phyloP scores from a whole-genome alignment of 192 early-diverging fungal species.

The Coemansia sp. region DNA sequence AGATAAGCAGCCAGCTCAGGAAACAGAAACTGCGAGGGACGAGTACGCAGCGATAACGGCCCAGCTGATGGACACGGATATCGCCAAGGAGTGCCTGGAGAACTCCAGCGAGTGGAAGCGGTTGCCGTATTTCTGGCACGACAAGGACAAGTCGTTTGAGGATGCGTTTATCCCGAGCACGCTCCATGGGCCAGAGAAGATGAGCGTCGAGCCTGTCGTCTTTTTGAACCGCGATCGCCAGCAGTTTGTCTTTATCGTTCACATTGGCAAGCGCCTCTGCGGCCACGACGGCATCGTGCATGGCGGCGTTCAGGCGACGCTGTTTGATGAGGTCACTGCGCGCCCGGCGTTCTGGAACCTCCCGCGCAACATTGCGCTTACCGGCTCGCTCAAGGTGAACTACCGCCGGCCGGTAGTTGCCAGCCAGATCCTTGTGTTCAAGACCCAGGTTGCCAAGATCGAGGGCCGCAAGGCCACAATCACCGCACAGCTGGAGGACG shows the following conservation, averaged over 20 bases:
- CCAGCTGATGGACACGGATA: slow-evolving; percentile 22
- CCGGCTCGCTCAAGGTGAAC: slow-evolving; percentile 74
- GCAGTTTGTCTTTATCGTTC: slow-evolving; percentile 56
- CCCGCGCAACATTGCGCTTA: slow-evolving; percentile 70
- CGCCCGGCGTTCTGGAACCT: slow-evolving; percentile 60
- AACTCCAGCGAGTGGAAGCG: slow-evolving; percentile 51
- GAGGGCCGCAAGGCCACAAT: slow-evolving; percentile 73
- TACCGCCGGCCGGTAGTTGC: slow-evolving; percentile 68
- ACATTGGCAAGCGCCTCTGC: slow-evolving; percentile 69
- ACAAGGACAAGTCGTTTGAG: background rate
- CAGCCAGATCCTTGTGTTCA: slow-evolving; percentile 59
- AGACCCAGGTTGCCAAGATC: slow-evolving; percentile 54
- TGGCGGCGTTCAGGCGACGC: slow-evolving; percentile 72
- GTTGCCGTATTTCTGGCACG: slow-evolving; percentile 45
- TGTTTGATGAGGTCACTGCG: slow-evolving; percentile 69
- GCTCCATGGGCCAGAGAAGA: slow-evolving; percentile 27
- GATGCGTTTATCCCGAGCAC: slow-evolving; percentile 29
- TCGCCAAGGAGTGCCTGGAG: slow-evolving; percentile 36
- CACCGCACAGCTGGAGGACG: slow-evolving; percentile 61
- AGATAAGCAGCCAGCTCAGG: background rate
- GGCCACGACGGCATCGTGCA: slow-evolving; percentile 81
- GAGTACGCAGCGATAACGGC: slow-evolving; percentile 7
- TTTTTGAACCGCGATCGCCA: slow-evolving; percentile 52
- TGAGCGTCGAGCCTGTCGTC: slow-evolving; percentile 39
- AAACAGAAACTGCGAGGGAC: background rate